phyloP scores from a whole-genome alignment of 78 protist species.

The Creolimax fragrantissima region DNA sequence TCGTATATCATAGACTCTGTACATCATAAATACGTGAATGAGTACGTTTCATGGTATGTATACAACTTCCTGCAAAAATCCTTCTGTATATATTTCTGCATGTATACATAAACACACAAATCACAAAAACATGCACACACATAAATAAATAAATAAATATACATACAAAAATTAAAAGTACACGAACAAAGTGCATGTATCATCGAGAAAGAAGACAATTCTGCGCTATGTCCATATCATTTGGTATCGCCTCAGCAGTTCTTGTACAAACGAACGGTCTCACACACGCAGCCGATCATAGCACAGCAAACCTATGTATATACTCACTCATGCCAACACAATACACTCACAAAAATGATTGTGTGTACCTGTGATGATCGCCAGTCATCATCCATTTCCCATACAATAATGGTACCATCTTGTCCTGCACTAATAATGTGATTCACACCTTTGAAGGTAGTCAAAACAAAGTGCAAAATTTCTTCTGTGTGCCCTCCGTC shows the following conservation, averaged over 20 bases:
- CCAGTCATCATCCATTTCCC: neutral
- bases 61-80: neutral
- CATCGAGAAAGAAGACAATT: too few relatives aligned
- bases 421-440: neutral
- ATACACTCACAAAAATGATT: too few relatives aligned
- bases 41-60: neutral
- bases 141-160: neutral
- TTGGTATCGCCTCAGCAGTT: too few relatives aligned
- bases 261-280: too few relatives aligned
- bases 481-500: constrained; percentile 7
- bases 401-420: neutral
- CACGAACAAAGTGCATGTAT: too few relatives aligned
- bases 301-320: too few relatives aligned
- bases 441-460: neutral
- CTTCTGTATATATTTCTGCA: neutral
- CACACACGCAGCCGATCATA: too few relatives aligned
- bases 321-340: too few relatives aligned
- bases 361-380: too few relatives aligned
- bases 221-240: too few relatives aligned
- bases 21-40: neutral
- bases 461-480: neutral
- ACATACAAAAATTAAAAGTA: too few relatives aligned
- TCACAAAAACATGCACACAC: neutral
- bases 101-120: neutral
- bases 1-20: too few relatives aligned